phyloP scores from a whole-genome alignment of 2,329 filamentous ascomycete genomes.

The Colletotrichum melonis region DNA sequence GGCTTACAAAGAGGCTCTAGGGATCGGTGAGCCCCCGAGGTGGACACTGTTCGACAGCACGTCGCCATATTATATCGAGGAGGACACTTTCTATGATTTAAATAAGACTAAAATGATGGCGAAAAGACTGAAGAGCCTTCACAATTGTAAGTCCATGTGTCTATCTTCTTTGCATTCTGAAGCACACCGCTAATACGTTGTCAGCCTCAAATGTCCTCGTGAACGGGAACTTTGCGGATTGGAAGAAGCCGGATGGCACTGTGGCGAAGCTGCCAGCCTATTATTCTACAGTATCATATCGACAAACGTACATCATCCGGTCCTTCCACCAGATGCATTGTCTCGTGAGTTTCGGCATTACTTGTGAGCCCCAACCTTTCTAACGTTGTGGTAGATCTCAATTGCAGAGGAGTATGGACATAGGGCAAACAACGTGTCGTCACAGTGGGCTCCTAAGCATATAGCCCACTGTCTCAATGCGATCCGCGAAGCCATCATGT shows the following conservation, averaged over 20 bases:
- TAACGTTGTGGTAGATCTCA: not conserved
- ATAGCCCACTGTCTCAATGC: conserved; percentile 22
- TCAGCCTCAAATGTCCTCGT: conserved; percentile 20
- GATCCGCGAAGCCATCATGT: conserved; percentile 22
- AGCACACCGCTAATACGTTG: not conserved
- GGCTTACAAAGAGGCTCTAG: not conserved
- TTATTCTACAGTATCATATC: conserved; percentile 20
- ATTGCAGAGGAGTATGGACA: conserved; percentile 26
- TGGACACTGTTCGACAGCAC: conserved; percentile 20
- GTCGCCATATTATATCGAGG: conserved; percentile 15
- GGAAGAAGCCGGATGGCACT: conserved; percentile 20
- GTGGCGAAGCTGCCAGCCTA: conserved; percentile 16
- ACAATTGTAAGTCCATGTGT: not conserved
- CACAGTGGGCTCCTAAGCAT: conserved; percentile 20
- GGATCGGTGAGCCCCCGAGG: conserved; percentile 11
- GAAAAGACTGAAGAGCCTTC: conserved; percentile 10
- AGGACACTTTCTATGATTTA: conserved; percentile 17
- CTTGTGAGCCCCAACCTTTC: too few relatives aligned
- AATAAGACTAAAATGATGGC: conserved; percentile 5
- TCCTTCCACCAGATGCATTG: conserved; percentile 31
- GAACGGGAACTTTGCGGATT: conserved; percentile 18
- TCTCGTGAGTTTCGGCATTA: not conserved
- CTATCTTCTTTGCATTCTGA: too few relatives aligned
- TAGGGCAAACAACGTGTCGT: conserved; percentile 7
- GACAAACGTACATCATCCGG: conserved; percentile 24